These are phyloP conservation scores for Zanthoxylum bungeanum DNA, from an alignment of 345 rosid genomes.

Conservation along the genomic window DNA sequence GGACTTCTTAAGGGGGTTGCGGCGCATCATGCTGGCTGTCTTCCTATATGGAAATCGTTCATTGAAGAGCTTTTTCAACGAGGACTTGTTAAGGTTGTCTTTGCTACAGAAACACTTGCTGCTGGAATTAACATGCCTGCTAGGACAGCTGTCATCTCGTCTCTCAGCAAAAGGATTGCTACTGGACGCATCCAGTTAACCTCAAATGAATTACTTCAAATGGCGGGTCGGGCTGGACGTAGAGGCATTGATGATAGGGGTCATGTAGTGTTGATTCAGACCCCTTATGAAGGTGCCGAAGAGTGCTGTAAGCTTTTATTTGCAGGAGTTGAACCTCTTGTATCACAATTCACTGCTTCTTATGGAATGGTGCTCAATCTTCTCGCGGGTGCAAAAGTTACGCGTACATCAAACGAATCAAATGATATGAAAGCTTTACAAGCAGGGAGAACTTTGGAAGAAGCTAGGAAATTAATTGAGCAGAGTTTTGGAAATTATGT, in stretches of 20 bases:
- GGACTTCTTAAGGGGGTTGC: constrained; percentile 86
- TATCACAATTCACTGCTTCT: constrained; percentile 95
- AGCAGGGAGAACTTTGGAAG: constrained; percentile 82
- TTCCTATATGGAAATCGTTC: constrained; percentile 93
- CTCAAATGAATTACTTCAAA: constrained; percentile 86
- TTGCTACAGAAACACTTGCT: constrained; percentile 96
- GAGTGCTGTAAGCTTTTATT: constrained; percentile 85
- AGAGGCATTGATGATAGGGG: constrained; percentile 91
- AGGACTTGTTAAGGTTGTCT: constrained; percentile 90
- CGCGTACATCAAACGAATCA: constrained; percentile 50
- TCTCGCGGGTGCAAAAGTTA: constrained; percentile 73
- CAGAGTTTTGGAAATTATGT: constrained; percentile 94
- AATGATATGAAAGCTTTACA: constrained; percentile 44
- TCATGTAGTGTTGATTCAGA: constrained; percentile 77
- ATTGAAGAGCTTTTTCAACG: constrained; percentile 86
- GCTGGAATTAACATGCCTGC: constrained; percentile 99
- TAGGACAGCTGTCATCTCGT: constrained; percentile 83
- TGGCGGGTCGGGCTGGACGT: constrained; percentile 99
- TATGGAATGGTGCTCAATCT: constrained; percentile 98
- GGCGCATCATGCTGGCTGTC: constrained; percentile 98
- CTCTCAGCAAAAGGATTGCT: constrained; percentile 72
- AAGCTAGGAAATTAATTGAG: constrained; percentile 90
- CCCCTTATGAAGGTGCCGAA: constrained; percentile 89
- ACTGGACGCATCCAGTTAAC: constrained; percentile 67
- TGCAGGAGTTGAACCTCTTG: constrained; percentile 86